Evolutionary conservation across 495 filamentous ascomycete species (phyloP).

Genomic region (Aspergillus baeticus): DNA sequence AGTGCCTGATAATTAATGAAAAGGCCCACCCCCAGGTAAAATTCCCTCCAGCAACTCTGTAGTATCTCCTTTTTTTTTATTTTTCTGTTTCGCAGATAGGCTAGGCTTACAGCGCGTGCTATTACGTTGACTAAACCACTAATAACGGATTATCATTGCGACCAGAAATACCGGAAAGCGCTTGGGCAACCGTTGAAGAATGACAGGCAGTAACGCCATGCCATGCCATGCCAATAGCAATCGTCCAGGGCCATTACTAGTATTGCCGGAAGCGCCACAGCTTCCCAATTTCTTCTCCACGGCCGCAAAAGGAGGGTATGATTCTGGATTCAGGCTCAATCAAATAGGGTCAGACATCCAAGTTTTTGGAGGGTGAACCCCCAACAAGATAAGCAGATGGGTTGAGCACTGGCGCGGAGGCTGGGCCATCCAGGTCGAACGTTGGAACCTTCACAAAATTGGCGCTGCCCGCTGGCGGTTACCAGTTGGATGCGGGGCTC

Average conservation of each 20-base stretch:
- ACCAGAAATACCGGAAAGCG: constrained; percentile 9
- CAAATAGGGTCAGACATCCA: background rate
- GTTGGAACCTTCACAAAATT: background rate
- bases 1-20: constrained; percentile 4
- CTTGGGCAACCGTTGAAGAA: constrained; percentile 14
- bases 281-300: constrained; percentile 3
- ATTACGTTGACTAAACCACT: constrained; percentile 2
- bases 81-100: constrained; percentile 3
- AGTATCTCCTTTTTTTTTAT: background rate
- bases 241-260: constrained; percentile 5
- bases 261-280: constrained; percentile 16
- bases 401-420: background rate
- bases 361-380: background rate
- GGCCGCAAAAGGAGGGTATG: background rate
- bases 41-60: background rate
- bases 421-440: constrained; percentile 7
- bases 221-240: constrained; percentile 17
- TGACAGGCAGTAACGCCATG: constrained; percentile 18
- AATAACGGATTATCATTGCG: constrained; percentile 12
- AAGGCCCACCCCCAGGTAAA: constrained; percentile 1
- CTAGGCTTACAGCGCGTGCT: background rate
- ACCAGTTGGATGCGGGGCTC: constrained; percentile 11
- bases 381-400: background rate
- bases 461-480: background rate
- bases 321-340: background rate